Conservation (phyloP, 257 asterid species). For the Perilla frutescens region DNA sequence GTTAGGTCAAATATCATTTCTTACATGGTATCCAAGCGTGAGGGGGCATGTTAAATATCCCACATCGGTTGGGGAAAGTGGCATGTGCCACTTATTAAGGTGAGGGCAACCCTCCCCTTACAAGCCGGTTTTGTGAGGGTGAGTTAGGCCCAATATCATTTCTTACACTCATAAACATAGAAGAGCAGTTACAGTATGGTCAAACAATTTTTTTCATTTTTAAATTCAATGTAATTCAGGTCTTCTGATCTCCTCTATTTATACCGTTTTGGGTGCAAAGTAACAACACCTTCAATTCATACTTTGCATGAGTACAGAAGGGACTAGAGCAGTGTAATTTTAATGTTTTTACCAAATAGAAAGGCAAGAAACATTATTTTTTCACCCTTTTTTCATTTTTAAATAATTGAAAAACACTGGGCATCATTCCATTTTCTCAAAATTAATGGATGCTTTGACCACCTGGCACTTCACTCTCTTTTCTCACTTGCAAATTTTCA, state of each 20-base stretch:
- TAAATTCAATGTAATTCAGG: neutral
- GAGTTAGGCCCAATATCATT: no score
- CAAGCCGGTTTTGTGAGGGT: no score
- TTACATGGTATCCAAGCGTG: no score
- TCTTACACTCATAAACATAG: neutral
- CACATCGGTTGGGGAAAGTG: no score
- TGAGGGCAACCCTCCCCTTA: no score
- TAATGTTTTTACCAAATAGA: conserved; percentile 15
- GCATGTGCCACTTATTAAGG: no score
- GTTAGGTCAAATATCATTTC: no score
- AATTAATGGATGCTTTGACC: conserved; percentile 6
- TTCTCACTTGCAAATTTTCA: conserved; percentile 9
- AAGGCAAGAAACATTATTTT: neutral
- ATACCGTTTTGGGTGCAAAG: neutral
- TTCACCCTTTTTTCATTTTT: neutral
- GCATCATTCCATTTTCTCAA: conserved; percentile 7
- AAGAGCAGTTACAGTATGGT: conserved; percentile 9
- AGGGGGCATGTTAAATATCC: no score
- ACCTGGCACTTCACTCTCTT: conserved; percentile 22
- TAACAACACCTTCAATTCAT: neutral
- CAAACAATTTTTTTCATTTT: neutral
- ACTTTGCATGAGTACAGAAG: conserved; percentile 10
- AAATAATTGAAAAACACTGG: conserved; percentile 1
- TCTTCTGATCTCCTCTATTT: conserved; percentile 15
- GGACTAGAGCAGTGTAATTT: neutral